phyloP scores from a whole-genome alignment of 1,284 basidiomycete species.

The Leccinum pachyderme region DNA sequence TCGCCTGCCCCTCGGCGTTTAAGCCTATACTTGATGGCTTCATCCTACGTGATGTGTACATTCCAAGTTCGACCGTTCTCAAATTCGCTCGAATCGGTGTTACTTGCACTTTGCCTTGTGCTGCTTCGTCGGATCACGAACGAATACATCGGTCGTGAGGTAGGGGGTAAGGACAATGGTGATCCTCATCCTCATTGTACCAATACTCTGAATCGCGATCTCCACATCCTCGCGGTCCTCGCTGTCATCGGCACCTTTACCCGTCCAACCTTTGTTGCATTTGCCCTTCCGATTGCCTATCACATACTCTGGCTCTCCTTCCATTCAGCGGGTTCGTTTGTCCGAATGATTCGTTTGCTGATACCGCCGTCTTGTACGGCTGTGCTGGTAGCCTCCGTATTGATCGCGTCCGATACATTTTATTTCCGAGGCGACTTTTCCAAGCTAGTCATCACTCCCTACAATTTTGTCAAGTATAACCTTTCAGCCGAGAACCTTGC shows the following conservation, averaged over 20 bases:
- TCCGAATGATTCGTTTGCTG: slow-evolving; percentile 10
- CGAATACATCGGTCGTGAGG: not conserved
- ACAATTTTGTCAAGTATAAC: slow-evolving; percentile 42
- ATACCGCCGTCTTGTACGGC: slow-evolving; percentile 22
- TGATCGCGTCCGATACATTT: slow-evolving; percentile 31
- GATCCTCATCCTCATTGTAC: not conserved
- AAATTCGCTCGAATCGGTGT: slow-evolving; percentile 37
- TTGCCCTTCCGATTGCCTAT: slow-evolving; percentile 33
- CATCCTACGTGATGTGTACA: slow-evolving; percentile 39
- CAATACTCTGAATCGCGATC: slow-evolving; percentile 10
- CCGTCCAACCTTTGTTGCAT: slow-evolving; percentile 38
- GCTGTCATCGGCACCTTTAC: slow-evolving; percentile 35
- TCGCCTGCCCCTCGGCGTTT: slow-evolving; percentile 17
- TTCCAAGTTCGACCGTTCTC: slow-evolving; percentile 43
- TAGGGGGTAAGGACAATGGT: not conserved
- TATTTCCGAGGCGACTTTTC: slow-evolving; percentile 32
- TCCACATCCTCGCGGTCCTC: slow-evolving; percentile 27
- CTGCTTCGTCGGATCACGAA: slow-evolving; percentile 18
- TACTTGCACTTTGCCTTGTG: slow-evolving; percentile 34
- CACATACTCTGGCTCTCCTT: slow-evolving; percentile 22
- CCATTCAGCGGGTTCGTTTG: slow-evolving; percentile 13
- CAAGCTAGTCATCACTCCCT: slow-evolving; percentile 33
- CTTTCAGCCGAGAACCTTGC: slow-evolving; percentile 37
- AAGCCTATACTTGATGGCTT: slow-evolving; percentile 36
- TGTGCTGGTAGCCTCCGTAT: slow-evolving; percentile 11